A percentile compares a stretch with the other conserved stretches of the same genome.
Evolutionary conservation across 208 protist genomes (phyloP).

Genomic region (Wallacemonas sp.): DNA sequence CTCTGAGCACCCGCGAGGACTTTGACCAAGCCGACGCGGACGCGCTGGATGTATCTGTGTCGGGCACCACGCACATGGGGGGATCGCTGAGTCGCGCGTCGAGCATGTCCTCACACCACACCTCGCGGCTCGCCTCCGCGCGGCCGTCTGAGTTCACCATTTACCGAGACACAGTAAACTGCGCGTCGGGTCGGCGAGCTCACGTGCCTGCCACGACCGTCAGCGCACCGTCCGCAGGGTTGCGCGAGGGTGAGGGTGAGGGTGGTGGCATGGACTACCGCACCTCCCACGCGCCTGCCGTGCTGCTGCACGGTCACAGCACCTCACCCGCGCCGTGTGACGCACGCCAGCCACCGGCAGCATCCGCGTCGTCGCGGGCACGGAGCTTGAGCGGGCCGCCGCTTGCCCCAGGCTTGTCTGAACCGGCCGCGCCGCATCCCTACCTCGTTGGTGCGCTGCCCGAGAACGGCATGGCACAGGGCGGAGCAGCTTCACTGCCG

Average conservation of each 20-base stretch:
- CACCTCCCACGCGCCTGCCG: conserved; percentile 1
- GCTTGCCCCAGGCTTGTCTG: not conserved
- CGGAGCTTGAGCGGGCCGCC: conserved; percentile 9
- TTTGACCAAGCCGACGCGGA: conserved; percentile 2
- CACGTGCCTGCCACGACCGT: not conserved
- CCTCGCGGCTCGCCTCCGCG: conserved; percentile 34
- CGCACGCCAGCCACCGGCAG: not conserved
- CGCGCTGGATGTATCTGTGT: conserved; percentile 38
- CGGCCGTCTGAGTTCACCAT: conserved; percentile 74
- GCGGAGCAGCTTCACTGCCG: not conserved
- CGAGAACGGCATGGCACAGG: too few species aligned
- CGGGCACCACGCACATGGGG: conserved; percentile 16
- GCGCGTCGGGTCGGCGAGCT: not conserved
- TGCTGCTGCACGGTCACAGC: conserved; percentile 1
- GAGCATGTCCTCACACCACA: conserved; percentile 19
- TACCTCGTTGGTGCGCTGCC: conserved; percentile 13
- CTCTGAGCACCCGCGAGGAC: conserved; percentile 1
- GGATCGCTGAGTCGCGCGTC: conserved; percentile 22
- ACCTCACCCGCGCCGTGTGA: not conserved
- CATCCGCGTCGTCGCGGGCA: not conserved
- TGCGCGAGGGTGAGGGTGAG: not conserved
- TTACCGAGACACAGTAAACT: conserved; percentile 58
- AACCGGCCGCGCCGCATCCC: not conserved
- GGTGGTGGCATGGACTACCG: conserved; percentile 1
- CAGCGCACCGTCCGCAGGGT: not conserved